A percentile compares a stretch with the other conserved stretches of the same genome.
These are phyloP conservation scores for Pichia sp. DNA, from an alignment of 1,139 yeast species.

Conservation along the genomic window DNA sequence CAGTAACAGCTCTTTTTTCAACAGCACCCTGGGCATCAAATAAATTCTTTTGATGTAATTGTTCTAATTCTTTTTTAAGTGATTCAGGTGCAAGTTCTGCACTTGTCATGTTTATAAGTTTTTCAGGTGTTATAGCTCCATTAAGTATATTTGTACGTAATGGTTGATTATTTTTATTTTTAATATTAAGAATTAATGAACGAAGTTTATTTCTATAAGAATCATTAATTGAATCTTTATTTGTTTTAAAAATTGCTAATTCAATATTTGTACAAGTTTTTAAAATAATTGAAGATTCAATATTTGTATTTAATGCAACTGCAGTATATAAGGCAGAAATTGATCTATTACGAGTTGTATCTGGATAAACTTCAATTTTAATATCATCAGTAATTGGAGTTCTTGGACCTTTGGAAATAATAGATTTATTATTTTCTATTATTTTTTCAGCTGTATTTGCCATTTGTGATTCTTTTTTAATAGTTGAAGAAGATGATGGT, in stretches of 20 bases:
- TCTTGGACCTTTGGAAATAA: slow-evolving; percentile 48
- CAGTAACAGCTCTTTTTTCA: slow-evolving; percentile 92
- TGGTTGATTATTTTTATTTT: slow-evolving; percentile 85
- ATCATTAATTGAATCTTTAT: slow-evolving; percentile 49
- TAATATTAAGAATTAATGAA: slow-evolving; percentile 74
- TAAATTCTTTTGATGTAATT: slow-evolving; percentile 78
- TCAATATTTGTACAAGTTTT: slow-evolving; percentile 68
- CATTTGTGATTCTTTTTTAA: slow-evolving; percentile 1
- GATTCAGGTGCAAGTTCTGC: slow-evolving; percentile 93
- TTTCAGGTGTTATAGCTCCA: slow-evolving; percentile 57
- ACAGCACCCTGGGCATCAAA: slow-evolving; percentile 99
- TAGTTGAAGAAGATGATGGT: not conserved
- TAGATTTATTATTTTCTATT: slow-evolving; percentile 24
- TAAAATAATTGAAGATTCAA: slow-evolving; percentile 51
- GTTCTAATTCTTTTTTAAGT: slow-evolving; percentile 76
- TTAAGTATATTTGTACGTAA: slow-evolving; percentile 62
- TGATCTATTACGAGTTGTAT: slow-evolving; percentile 73
- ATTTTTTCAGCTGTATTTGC: not conserved
- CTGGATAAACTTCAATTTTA: slow-evolving; percentile 58
- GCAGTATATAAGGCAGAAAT: slow-evolving; percentile 82
- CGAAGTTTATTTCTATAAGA: slow-evolving; percentile 75
- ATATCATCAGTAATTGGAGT: slow-evolving; percentile 79
- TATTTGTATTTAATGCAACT: slow-evolving; percentile 70
- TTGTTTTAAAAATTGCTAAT: slow-evolving; percentile 55
- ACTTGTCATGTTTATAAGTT: slow-evolving; percentile 75